Percentiles rank a stretch among this genome's conserved stretches.
phyloP scores from a whole-genome alignment of 495 filamentous ascomycete genomes.

The Saxophila tyrrhenica region DNA sequence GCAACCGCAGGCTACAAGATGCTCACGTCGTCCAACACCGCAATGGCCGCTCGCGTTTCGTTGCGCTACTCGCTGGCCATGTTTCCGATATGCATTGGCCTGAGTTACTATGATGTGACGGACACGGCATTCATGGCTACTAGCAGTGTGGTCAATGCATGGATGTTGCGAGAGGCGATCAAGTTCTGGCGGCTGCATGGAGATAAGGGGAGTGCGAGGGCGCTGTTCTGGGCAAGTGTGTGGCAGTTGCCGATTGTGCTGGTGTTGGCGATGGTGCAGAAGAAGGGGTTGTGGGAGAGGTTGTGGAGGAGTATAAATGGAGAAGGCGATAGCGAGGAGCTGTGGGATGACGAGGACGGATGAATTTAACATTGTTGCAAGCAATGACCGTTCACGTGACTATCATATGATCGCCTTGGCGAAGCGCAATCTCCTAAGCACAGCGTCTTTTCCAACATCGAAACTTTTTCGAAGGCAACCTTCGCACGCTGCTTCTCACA shows the following conservation, averaged over 20 bases:
- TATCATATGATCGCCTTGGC: neutral
- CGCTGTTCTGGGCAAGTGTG: slow-evolving; percentile 92
- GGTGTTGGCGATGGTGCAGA: slow-evolving; percentile 82
- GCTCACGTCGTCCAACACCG: slow-evolving; percentile 81
- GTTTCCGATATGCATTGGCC: slow-evolving; percentile 73
- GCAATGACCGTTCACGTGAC: no score
- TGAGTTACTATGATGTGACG: slow-evolving; percentile 75
- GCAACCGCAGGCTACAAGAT: slow-evolving; percentile 77
- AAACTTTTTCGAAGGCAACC: no score
- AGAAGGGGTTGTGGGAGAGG: slow-evolving; percentile 86
- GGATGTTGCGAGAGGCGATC: slow-evolving; percentile 73
- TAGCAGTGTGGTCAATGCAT: slow-evolving; percentile 71
- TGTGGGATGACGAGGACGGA: slow-evolving; percentile 24
- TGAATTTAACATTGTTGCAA: neutral
- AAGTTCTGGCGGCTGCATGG: slow-evolving; percentile 72
- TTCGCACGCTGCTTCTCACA: no score
- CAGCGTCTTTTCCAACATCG: no score
- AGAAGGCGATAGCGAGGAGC: slow-evolving; percentile 34
- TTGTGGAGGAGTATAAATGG: slow-evolving; percentile 62
- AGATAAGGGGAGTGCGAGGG: slow-evolving; percentile 66
- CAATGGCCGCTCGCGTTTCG: slow-evolving; percentile 71
- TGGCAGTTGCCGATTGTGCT: slow-evolving; percentile 91
- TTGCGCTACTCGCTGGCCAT: slow-evolving; percentile 78
- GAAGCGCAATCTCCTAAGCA: neutral
- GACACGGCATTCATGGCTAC: slow-evolving; percentile 75